Evolutionary conservation across 345 rosid species (phyloP).

Genomic region (Euclidium syriacum): DNA sequence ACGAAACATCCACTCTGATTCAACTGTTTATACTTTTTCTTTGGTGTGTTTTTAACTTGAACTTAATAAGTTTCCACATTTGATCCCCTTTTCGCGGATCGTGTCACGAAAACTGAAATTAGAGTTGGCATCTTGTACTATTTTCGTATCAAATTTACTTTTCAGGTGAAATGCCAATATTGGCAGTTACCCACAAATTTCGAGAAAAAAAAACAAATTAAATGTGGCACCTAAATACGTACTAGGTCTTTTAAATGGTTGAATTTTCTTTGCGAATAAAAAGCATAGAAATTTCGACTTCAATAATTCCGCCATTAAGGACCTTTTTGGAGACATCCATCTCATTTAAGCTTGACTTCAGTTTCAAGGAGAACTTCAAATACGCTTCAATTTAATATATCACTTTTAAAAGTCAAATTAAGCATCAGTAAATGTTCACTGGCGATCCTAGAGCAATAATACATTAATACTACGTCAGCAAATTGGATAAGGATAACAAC

Average conservation of each 20-base stretch:
- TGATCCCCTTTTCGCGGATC: constrained; percentile 8
- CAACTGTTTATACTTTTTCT: background rate
- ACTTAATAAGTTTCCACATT: background rate
- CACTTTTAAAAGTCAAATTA: background rate
- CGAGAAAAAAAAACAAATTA: background rate
- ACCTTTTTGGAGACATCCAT: background rate
- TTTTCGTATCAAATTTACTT: background rate
- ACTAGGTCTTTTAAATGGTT: background rate
- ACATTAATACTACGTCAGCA: constrained; percentile 4
- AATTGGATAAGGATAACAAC: constrained; percentile 7
- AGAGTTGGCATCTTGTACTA: background rate
- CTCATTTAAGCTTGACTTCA: background rate
- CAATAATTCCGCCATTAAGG: background rate
- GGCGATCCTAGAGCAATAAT: background rate
- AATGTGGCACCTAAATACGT: background rate
- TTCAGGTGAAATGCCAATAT: background rate
- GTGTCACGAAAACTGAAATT: background rate
- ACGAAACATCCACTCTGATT: background rate
- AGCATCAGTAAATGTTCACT: too few species aligned
- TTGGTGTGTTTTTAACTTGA: too few species aligned
- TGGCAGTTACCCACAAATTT: background rate
- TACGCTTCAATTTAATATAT: too few species aligned
- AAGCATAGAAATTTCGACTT: background rate
- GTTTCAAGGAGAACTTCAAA: too few species aligned
- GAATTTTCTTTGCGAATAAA: background rate